These are phyloP conservation scores for Cladosporium cucumerinum DNA, from an alignment of 2,329 filamentous ascomycete genomes.

Conservation along the genomic window DNA sequence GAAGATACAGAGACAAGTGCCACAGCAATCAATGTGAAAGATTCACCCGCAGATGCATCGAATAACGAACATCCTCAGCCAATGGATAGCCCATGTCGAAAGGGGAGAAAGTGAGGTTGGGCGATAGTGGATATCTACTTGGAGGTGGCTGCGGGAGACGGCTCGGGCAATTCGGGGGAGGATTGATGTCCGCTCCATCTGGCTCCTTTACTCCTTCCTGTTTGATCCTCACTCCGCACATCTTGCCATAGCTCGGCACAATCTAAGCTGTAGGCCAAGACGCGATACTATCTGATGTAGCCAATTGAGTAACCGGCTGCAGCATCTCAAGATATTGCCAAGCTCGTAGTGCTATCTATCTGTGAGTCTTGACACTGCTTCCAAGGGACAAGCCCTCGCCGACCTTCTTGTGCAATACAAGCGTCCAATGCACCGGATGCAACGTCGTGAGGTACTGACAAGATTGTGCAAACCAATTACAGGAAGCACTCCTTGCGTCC, in stretches of 20 bases:
- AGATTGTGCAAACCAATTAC: neutral
- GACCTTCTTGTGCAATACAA: neutral
- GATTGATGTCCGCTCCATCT: neutral
- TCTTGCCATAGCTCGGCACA: constrained; percentile 3
- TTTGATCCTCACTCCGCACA: constrained; percentile 6
- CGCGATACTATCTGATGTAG: neutral
- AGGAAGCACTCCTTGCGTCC: neutral
- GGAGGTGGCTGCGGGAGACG: constrained; percentile 2
- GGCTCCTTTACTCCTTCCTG: constrained; percentile 1
- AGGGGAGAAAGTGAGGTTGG: neutral
- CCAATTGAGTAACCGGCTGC: neutral
- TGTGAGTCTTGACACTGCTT: neutral
- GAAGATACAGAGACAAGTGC: neutral
- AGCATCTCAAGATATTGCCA: neutral
- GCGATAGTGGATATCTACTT: neutral
- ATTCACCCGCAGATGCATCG: neutral
- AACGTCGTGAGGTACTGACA: neutral
- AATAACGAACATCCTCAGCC: neutral
- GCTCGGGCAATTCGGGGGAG: constrained; percentile 1
- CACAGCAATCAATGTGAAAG: neutral
- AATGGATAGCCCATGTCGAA: neutral
- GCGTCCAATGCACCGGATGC: neutral
- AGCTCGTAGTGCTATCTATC: neutral
- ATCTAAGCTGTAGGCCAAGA: neutral
- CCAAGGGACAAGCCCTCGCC: constrained; percentile 3